These are phyloP conservation scores for Pseudocercospora eumusae DNA, from an alignment of 2,329 filamentous ascomycete genomes.

Conservation along the genomic window DNA sequence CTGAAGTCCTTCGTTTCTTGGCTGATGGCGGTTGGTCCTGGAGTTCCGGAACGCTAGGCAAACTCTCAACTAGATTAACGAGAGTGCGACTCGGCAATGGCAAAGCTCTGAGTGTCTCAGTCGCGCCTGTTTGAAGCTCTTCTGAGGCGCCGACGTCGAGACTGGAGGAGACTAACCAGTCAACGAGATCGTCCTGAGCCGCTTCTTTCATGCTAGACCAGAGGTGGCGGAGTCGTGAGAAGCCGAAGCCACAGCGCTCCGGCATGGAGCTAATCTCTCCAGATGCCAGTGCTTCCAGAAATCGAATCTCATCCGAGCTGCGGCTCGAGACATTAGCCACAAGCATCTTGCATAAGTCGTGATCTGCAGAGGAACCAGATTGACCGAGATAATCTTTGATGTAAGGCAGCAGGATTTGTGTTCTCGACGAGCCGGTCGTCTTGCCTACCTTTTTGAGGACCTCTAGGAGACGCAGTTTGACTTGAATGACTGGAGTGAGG, in stretches of 20 bases:
- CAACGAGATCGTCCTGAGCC: constrained; percentile 60
- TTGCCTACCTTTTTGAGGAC: constrained; percentile 72
- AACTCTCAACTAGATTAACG: constrained; percentile 68
- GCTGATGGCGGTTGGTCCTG: constrained; percentile 70
- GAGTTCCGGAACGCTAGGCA: constrained; percentile 73
- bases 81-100: constrained; percentile 74
- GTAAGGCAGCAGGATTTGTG: constrained; percentile 72
- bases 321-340: constrained; percentile 57
- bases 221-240: constrained; percentile 67
- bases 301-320: constrained; percentile 59
- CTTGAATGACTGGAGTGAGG: constrained; percentile 65
- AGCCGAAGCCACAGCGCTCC: constrained; percentile 64
- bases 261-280: constrained; percentile 42
- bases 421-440: constrained; percentile 66
- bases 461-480: constrained; percentile 72
- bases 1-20: constrained; percentile 75
- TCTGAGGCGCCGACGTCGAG: constrained; percentile 45
- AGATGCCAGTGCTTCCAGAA: constrained; percentile 55
- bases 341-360: constrained; percentile 55
- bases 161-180: constrained; percentile 58
- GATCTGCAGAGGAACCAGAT: constrained; percentile 51
- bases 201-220: constrained; percentile 73
- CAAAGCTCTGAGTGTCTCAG: constrained; percentile 71
- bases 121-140: constrained; percentile 58
- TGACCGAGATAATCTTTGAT: constrained; percentile 69